Conservation (phyloP, 73 alveolate species). For the Durusdinium trenchii region DNA sequence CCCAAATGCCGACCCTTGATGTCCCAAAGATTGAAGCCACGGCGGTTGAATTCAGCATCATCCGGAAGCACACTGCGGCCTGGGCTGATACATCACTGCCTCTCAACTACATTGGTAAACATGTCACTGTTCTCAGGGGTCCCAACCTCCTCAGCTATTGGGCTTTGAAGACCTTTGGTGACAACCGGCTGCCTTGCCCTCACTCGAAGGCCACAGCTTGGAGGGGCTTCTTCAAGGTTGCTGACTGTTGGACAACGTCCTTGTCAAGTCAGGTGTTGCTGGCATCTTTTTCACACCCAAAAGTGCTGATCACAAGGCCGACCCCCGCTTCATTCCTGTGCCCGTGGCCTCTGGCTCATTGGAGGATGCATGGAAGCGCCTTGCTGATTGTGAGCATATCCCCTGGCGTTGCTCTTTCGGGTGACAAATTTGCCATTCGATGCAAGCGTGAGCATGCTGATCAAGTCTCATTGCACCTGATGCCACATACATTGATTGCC, state of each 20-base stretch:
- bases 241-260: background rate
- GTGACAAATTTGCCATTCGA: background rate
- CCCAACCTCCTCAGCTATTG: background rate
- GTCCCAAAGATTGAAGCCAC: background rate
- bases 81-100: background rate
- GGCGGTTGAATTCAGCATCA: background rate
- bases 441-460: background rate
- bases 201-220: background rate
- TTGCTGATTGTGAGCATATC: background rate
- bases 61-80: background rate
- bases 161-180: background rate
- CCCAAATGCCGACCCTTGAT: background rate
- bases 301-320: background rate
- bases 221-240: background rate
- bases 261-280: background rate
- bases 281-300: background rate
- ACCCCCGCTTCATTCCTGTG: background rate
- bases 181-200: background rate
- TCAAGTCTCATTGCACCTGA: background rate
- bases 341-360: background rate
- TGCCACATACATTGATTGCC: background rate
- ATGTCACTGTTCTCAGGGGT: background rate
- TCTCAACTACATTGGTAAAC: background rate
- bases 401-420: background rate
- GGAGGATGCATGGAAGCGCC: background rate